These are phyloP conservation scores for Tuber melanosporum DNA, from an alignment of 495 filamentous ascomycete species.

Conservation along the genomic window DNA sequence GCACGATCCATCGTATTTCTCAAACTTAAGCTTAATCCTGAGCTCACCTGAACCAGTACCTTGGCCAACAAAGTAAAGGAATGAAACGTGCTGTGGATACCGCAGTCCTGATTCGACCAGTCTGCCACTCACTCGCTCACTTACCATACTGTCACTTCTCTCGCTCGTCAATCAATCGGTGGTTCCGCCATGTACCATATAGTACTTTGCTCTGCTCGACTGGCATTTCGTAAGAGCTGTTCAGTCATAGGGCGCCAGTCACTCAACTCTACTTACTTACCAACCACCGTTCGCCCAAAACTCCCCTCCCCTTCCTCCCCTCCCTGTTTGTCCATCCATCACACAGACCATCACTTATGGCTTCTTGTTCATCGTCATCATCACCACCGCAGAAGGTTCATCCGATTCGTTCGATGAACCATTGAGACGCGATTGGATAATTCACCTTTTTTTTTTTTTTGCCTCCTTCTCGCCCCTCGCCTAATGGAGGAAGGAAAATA, in stretches of 20 bases:
- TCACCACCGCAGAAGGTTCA: neutral
- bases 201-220: neutral
- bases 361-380: neutral
- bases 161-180: neutral
- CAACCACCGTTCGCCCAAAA: neutral
- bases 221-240: neutral
- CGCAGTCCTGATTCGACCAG: neutral
- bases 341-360: slow-evolving; percentile 3
- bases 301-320: neutral
- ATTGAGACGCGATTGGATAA: neutral
- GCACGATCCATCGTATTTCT: neutral
- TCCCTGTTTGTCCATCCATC: neutral
- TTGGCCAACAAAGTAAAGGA: neutral
- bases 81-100: neutral
- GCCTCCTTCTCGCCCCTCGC: neutral
- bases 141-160: neutral
- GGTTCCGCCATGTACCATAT: neutral
- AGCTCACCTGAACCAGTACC: neutral
- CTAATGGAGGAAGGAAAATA: neutral
- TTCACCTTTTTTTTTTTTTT: neutral
- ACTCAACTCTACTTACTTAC: neutral
- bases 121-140: neutral
- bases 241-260: neutral
- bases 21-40: neutral
- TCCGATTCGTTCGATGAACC: slow-evolving; percentile 2